Evolutionary conservation across 202 grass and related monocot genomes (phyloP), one percentile per base, ranked within the genome.

Genomic region (Zizania palustris): DNA sequence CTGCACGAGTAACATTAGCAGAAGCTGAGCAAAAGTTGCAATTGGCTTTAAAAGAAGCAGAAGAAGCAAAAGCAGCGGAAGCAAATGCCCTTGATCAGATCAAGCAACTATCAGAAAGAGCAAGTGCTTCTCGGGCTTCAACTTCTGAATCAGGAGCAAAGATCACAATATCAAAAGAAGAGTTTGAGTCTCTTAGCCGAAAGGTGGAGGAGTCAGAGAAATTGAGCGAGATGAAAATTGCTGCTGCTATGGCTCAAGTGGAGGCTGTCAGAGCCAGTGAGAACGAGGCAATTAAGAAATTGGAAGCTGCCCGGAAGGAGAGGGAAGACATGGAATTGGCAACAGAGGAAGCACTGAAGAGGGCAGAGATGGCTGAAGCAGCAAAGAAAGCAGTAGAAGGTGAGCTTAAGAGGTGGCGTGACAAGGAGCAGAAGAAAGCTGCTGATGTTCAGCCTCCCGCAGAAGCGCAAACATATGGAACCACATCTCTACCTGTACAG

Each of bases 141-240:
- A 88, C 95, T 76, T 98, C 94, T 70, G 87, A 92, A 74, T 85
- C 80, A 5, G 87, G 70, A 73, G 62, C 76, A 40, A 98, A 98
- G 71, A 90, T 98, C 68, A 95, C 83, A 85, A 98, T 98, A 54
- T 98, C 95, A 75, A 98, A 92, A 69, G 95, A 92, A 53, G 95
- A 95, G 73, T 95, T 94, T 50, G 89, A 92, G 60, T 90, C 95
- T 64, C 83, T 98, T 73, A 92, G 85, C 79, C 82, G 74, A 58
- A 95, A 97, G 76, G 86, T 94, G 1, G 89, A 93, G 20, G 91
- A 93, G 64, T 93, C 94, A 15, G 86, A 97, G 73, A 97, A 93
- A 69, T 70, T 97, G 73, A 93, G 90, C 45, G 94, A 93, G 69
- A 97, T 97, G 94, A 97, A 97, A 73, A 86, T 97, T 73, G 82